These are phyloP conservation scores for Puya raimondii DNA, from an alignment of 176 grass and related monocot genomes.

Conservation along the genomic window DNA sequence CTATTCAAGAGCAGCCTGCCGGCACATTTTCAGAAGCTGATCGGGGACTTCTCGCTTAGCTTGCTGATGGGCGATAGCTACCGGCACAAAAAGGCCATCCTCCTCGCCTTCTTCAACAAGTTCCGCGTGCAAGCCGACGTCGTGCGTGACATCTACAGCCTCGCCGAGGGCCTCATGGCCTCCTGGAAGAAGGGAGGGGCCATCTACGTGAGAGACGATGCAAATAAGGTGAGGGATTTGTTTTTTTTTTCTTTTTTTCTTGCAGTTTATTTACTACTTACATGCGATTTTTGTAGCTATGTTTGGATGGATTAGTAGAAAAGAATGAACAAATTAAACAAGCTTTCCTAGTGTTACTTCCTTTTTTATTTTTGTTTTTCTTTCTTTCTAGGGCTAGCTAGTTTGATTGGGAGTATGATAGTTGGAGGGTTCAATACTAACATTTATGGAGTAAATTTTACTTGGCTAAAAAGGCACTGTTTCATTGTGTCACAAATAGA, in stretches of 20 bases:
- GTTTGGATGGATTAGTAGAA: too few relatives aligned
- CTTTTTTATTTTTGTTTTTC: too few relatives aligned
- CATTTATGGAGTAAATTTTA: too few relatives aligned
- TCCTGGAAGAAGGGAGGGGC: not conserved
- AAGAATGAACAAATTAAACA: too few relatives aligned
- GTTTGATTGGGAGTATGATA: too few relatives aligned
- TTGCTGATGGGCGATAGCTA: constrained; percentile 12
- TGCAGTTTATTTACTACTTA: not conserved
- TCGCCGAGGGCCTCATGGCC: not conserved
- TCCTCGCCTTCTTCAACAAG: constrained; percentile 7
- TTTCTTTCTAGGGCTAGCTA: too few relatives aligned
- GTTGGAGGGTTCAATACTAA: too few relatives aligned
- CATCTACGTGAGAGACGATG: not conserved
- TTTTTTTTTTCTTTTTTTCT: not conserved
- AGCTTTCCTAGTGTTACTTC: too few relatives aligned
- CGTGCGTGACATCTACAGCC: not conserved
- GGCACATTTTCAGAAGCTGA: not conserved
- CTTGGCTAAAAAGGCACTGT: too few relatives aligned
- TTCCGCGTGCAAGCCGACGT: not conserved
- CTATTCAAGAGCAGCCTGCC: constrained; percentile 13
- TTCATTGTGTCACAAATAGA: too few relatives aligned
- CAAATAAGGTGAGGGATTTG: not conserved
- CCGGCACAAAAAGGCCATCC: constrained; percentile 2
- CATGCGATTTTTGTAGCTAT: not conserved
- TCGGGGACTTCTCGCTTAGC: constrained; percentile 4